These are phyloP conservation scores for Malassezia nana DNA, from an alignment of 1,284 basidiomycete species.

Conservation along the genomic window DNA sequence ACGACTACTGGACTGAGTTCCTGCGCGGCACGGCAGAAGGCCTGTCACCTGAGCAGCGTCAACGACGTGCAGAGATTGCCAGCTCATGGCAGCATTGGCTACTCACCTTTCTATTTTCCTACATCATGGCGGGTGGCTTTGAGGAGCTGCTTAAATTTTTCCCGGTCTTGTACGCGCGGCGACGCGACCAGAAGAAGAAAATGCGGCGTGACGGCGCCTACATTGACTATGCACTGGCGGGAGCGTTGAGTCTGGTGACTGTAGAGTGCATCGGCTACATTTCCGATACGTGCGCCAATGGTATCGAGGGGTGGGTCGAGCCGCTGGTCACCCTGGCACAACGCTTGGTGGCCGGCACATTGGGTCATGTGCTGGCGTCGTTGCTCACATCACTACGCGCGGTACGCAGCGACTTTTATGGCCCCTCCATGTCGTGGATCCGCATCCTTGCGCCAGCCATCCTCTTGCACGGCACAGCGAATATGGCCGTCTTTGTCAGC, in stretches of 20 bases:
- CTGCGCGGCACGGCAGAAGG: slow-evolving; percentile 4
- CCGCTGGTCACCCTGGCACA: slow-evolving; percentile 1
- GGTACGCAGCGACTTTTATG: not conserved
- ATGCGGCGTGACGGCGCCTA: not conserved
- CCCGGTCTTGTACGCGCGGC: not conserved
- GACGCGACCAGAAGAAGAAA: not conserved
- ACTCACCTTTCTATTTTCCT: slow-evolving; percentile 5
- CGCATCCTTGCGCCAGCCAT: not conserved
- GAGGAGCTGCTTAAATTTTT: slow-evolving; percentile 2
- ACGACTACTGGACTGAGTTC: slow-evolving; percentile 5
- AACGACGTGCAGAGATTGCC: not conserved
- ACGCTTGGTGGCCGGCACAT: not conserved
- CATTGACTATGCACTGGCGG: slow-evolving; percentile 4
- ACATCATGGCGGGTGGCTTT: slow-evolving; percentile 4
- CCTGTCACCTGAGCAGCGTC: not conserved
- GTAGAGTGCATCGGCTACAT: slow-evolving; percentile 8
- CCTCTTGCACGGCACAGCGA: slow-evolving; percentile 1
- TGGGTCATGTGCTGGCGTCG: not conserved
- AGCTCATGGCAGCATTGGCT: slow-evolving; percentile 3
- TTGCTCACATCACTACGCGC: not conserved
- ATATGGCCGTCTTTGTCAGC: slow-evolving; percentile 3
- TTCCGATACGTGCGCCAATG: not conserved
- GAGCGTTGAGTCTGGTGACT: not conserved
- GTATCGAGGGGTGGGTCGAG: not conserved
- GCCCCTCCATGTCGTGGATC: not conserved